Conservation (phyloP, 78 protist species). For the Guillardia theta region DNA sequence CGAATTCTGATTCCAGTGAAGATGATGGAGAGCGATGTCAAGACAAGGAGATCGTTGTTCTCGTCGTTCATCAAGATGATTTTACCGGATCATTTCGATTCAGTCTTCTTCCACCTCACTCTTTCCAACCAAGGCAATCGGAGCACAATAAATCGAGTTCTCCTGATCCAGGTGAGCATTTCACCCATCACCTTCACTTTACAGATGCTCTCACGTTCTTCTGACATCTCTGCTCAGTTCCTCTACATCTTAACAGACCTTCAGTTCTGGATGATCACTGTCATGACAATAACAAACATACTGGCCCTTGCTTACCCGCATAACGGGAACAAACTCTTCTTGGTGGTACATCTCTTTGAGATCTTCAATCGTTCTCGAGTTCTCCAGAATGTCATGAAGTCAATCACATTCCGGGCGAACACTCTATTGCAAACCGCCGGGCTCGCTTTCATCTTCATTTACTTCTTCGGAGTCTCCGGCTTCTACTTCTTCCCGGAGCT, state of each 20-base stretch:
- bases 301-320: not conserved
- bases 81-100: too few species aligned
- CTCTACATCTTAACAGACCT: not conserved
- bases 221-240: not conserved
- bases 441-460: not conserved
- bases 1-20: too few species aligned
- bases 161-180: not conserved
- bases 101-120: too few species aligned
- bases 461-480: not conserved
- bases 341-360: not conserved
- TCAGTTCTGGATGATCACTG: not conserved
- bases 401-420: not conserved
- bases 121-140: not conserved
- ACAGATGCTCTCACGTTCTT: too few species aligned
- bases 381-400: not conserved
- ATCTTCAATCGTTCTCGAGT: not conserved
- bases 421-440: constrained; percentile 8
- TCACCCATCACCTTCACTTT: too few species aligned
- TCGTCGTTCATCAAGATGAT: too few species aligned
- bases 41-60: too few species aligned
- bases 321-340: not conserved
- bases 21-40: too few species aligned
- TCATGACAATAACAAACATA: not conserved
- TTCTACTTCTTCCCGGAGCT: not conserved
- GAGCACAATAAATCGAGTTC: not conserved